A percentile compares a stretch with the other conserved stretches of the same genome.
These are phyloP conservation scores for Coprinopsis marcescibilis DNA, from an alignment of 768 basidiomycete genomes.

Conservation along the genomic window DNA sequence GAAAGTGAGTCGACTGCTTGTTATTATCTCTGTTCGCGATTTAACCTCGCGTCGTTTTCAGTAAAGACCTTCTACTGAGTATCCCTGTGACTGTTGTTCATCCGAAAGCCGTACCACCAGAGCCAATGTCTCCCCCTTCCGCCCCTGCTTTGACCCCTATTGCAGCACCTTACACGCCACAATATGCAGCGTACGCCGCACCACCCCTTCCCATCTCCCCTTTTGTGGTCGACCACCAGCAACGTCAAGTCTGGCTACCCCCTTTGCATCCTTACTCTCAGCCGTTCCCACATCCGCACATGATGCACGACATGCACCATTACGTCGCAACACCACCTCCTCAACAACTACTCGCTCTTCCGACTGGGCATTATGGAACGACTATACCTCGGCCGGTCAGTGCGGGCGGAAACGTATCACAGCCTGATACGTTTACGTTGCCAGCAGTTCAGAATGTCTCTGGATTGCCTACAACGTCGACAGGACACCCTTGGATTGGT, in stretches of 20 bases:
- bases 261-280: slow-evolving; percentile 24
- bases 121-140: slow-evolving; percentile 4
- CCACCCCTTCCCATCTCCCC: slow-evolving; percentile 34
- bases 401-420: slow-evolving; percentile 31
- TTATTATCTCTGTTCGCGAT: slow-evolving; percentile 2
- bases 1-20: slow-evolving; percentile 43
- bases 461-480: slow-evolving; percentile 21
- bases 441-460: too few relatives aligned
- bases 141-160: slow-evolving; percentile 10
- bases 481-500: slow-evolving; percentile 9
- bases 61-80: slow-evolving; percentile 64
- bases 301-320: slow-evolving; percentile 3
- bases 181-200: slow-evolving; percentile 29
- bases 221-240: slow-evolving; percentile 31
- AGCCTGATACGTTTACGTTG: slow-evolving; percentile 27
- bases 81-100: slow-evolving; percentile 64
- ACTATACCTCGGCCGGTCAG: slow-evolving; percentile 44
- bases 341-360: slow-evolving; percentile 2
- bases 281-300: slow-evolving; percentile 19
- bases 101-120: slow-evolving; percentile 47
- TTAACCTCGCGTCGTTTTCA: slow-evolving; percentile 24
- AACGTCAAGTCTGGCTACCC: slow-evolving; percentile 47
- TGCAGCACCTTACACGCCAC: slow-evolving; percentile 22
- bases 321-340: slow-evolving; percentile 1
- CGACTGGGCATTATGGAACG: slow-evolving; percentile 10